Evolutionary conservation across 2,329 filamentous ascomycete species (phyloP).

Genomic region (Chrysoporthe deuterocubensis): DNA sequence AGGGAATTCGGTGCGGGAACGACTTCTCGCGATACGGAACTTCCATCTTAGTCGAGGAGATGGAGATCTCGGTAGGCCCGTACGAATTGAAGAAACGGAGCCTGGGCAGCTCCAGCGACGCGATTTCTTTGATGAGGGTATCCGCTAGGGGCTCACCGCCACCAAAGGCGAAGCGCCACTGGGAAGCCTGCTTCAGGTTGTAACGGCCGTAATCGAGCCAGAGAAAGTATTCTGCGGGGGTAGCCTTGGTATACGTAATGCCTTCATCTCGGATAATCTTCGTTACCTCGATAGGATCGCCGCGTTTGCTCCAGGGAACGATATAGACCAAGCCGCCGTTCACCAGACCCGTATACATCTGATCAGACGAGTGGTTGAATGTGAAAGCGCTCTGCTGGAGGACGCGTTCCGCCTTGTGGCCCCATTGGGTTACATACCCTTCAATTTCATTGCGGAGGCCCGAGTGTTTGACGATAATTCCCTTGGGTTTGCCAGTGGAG

Average conservation of each 20-base stretch:
- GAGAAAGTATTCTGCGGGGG: constrained; percentile 42
- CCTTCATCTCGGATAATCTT: constrained; percentile 36
- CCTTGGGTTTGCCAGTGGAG: constrained; percentile 39
- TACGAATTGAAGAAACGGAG: constrained; percentile 27
- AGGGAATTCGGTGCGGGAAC: neutral
- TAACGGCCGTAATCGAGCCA: constrained; percentile 29
- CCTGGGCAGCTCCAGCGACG: neutral
- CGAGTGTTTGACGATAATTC: constrained; percentile 34
- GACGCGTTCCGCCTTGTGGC: constrained; percentile 31
- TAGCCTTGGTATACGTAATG: constrained; percentile 40
- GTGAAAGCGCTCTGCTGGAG: constrained; percentile 42
- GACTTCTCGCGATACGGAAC: constrained; percentile 4
- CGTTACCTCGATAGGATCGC: constrained; percentile 39
- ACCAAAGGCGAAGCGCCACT: constrained; percentile 38
- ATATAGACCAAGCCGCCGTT: constrained; percentile 40
- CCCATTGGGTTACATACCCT: constrained; percentile 23
- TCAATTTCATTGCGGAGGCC: constrained; percentile 30
- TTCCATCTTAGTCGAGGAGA: constrained; percentile 8
- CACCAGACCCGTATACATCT: constrained; percentile 38
- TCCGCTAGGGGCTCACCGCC: constrained; percentile 38
- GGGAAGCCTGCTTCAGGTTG: constrained; percentile 27
- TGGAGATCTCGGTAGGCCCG: constrained; percentile 30
- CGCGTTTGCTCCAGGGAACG: constrained; percentile 34
- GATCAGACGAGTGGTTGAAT: constrained; percentile 41
- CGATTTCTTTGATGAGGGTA: neutral